Base-by-base conservation (phyloP, 2,329 filamentous ascomycete genomes). In the Paracorniculantispora psalliotae region DNA sequence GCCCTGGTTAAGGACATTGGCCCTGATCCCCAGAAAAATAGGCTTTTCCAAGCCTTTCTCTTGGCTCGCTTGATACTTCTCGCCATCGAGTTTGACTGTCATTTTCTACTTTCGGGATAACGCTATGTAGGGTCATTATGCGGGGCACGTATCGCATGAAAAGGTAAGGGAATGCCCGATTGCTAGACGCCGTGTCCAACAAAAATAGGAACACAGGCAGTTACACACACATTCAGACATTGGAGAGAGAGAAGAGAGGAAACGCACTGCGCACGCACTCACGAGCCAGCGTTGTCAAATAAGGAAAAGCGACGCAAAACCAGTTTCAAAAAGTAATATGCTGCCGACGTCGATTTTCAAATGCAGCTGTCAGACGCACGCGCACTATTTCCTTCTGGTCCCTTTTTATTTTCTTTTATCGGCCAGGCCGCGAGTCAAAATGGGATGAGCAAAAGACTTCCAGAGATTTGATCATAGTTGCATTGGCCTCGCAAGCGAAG, bases 311-410 rank as follows among this genome's bases (percentile, higher is more conserved):
- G n/a, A n/a, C n/a, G n/a, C n/a, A n/a, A n/a, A n/a, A n/a, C n/a
- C n/a, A n/a, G n/a, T n/a, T n/a, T n/a, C n/a, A 60, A 56, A 46
- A 57, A 58, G 57, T 37, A 30, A 37, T 53, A 61, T 15, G 21
- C 9, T 44, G 21, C 21, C 17, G 21, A 17, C 10, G 21, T 44
- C 17, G 41, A 23, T 44, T 44, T n/a, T 44, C 21, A 44, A 17
- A 44, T 44, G n/a, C 12, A 44, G 33, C 33, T 37, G 33, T 37
- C 10, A 3, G 33, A 37, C 33, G 33, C 33, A 37, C 33, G 33
- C 33, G 17, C 33, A 33, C 12, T 9, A 15, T 15, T n/a, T n/a
- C n/a, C n/a, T n/a, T n/a, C n/a, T n/a, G 10, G 33, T 37, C 10
- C 33, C 33, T 15, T 37, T 37, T 5, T 9, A 12, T 12, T 33